Conservation (phyloP, 495 filamentous ascomycete species). For the Acidomyces sp. region DNA sequence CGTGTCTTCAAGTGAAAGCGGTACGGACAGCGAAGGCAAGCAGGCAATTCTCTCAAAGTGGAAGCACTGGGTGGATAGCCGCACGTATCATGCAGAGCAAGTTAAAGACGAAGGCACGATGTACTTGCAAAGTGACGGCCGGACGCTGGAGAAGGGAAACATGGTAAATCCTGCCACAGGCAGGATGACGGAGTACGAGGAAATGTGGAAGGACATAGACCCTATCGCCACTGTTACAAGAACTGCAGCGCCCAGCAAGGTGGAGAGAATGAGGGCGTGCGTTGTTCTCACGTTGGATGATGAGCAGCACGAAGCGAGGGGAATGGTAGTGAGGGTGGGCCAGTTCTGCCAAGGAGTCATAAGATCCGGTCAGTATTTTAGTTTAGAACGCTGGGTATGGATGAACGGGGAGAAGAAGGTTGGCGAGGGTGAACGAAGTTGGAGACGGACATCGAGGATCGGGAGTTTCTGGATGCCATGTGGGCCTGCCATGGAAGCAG, state of each 20-base stretch:
- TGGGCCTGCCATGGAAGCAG: constrained; percentile 4
- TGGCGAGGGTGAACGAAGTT: not conserved
- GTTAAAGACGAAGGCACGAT: constrained; percentile 41
- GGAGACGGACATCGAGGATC: constrained; percentile 12
- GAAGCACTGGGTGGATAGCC: constrained; percentile 42
- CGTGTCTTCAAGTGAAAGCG: constrained; percentile 21
- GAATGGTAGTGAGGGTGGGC: constrained; percentile 37
- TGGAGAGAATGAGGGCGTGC: constrained; percentile 12
- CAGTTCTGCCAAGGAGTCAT: constrained; percentile 36
- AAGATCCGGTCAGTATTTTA: constrained; percentile 28
- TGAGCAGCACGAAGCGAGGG: constrained; percentile 22
- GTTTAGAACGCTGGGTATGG: constrained; percentile 34
- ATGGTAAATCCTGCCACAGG: constrained; percentile 37
- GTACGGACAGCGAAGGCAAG: constrained; percentile 3
- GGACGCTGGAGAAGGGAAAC: constrained; percentile 36
- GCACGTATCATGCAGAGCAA: constrained; percentile 22
- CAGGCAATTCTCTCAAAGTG: constrained; percentile 27
- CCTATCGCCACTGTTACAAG: constrained; percentile 11
- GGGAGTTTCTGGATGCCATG: constrained; percentile 15
- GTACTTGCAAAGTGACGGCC: constrained; percentile 28
- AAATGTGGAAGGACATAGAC: constrained; percentile 35
- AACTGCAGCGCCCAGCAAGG: constrained; percentile 1
- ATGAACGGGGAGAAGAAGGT: constrained; percentile 4
- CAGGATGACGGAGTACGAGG: constrained; percentile 37
- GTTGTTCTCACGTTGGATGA: constrained; percentile 17